Evolutionary conservation across 1,139 yeast species (phyloP).

Genomic region (Lipomyces yarrowii): DNA sequence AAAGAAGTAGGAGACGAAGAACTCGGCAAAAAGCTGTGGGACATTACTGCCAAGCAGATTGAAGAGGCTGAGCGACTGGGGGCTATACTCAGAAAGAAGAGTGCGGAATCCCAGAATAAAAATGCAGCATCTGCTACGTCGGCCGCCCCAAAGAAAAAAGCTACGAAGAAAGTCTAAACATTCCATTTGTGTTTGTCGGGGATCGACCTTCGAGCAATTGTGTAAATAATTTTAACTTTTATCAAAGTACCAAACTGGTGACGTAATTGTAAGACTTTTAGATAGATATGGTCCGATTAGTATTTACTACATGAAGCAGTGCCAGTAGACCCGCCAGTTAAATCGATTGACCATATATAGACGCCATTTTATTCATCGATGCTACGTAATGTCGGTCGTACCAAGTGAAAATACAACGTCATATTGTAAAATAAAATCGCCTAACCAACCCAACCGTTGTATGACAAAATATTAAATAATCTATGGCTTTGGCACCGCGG

Average conservation of each 20-base stretch:
- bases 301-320: neutral
- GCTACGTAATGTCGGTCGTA: neutral
- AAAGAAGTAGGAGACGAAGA: conserved; percentile 63
- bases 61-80: conserved; percentile 65
- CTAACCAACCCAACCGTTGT: neutral
- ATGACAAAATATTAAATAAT: neutral
- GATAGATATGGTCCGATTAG: neutral
- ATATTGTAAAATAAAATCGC: neutral
- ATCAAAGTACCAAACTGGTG: neutral
- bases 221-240: neutral
- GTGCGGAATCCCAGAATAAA: neutral
- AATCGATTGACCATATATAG: neutral
- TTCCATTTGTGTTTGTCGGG: neutral
- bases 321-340: neutral
- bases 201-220: neutral
- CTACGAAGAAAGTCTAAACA: neutral
- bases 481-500: neutral
- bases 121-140: neutral
- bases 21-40: conserved; percentile 64
- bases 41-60: conserved; percentile 60
- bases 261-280: neutral
- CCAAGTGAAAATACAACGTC: neutral
- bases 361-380: neutral
- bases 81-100: conserved; percentile 62
- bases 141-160: neutral